A percentile compares a stretch with the other conserved stretches of the same genome.
Evolutionary conservation across 2,329 filamentous ascomycete species (phyloP).

Genomic region (Juglanconis oblonga): DNA sequence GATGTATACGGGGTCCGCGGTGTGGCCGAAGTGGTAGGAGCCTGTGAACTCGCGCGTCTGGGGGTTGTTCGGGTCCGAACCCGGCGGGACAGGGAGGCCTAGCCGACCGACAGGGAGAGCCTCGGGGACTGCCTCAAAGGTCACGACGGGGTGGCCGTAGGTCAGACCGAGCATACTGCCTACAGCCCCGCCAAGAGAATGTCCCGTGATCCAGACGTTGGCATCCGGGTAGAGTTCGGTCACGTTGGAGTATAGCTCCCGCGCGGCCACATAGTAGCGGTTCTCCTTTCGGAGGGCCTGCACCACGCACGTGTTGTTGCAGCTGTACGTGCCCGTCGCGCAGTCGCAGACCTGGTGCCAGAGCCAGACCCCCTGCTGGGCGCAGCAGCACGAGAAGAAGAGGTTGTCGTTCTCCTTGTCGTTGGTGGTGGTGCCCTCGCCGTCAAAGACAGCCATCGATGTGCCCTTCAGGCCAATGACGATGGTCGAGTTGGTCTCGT

Average conservation of each 20-base stretch:
- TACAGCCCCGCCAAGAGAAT: slow-evolving; percentile 88
- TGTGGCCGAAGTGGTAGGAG: slow-evolving; percentile 89
- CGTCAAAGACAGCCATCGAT: slow-evolving; percentile 86
- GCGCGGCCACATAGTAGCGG: slow-evolving; percentile 84
- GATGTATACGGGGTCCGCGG: slow-evolving; percentile 91
- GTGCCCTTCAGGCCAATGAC: slow-evolving; percentile 94
- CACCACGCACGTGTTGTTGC: slow-evolving; percentile 86
- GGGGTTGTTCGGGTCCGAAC: slow-evolving; percentile 66
- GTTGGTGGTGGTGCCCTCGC: slow-evolving; percentile 93
- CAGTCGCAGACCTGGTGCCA: slow-evolving; percentile 95
- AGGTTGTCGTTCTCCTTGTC: slow-evolving; percentile 98
- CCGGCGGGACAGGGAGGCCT: slow-evolving; percentile 81
- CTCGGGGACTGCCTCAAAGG: slow-evolving; percentile 90
- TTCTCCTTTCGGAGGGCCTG: slow-evolving; percentile 76
- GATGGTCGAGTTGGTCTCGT: slow-evolving; percentile 80
- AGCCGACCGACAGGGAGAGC: slow-evolving; percentile 81
- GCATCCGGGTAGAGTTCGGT: slow-evolving; percentile 82
- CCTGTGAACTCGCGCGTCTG: slow-evolving; percentile 73
- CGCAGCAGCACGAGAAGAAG: slow-evolving; percentile 97
- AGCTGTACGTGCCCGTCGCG: slow-evolving; percentile 79
- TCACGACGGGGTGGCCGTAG: slow-evolving; percentile 85
- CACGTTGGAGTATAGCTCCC: slow-evolving; percentile 89
- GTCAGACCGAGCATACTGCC: slow-evolving; percentile 86
- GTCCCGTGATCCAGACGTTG: slow-evolving; percentile 85
- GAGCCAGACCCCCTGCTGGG: slow-evolving; percentile 83